Conservation (phyloP, 2,329 filamentous ascomycete genomes). For the Cytospora schulzeri region DNA sequence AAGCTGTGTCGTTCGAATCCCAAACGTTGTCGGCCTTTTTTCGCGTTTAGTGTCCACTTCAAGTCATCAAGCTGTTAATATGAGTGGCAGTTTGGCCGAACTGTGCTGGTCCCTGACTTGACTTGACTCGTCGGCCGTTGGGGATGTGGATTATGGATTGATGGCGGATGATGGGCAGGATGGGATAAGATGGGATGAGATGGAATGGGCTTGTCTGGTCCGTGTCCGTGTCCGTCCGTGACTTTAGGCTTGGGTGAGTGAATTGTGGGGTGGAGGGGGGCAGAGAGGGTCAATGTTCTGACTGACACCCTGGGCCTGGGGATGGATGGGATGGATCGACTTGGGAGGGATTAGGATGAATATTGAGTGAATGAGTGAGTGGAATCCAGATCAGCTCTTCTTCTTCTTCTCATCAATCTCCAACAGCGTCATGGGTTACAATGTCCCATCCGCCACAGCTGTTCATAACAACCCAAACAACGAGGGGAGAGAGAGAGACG, state of each 20-base stretch:
- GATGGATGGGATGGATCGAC: too few species aligned
- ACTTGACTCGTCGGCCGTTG: background rate
- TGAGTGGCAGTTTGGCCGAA: background rate
- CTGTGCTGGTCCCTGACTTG: background rate
- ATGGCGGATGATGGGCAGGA: too few species aligned
- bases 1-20: constrained; percentile 2
- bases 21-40: background rate
- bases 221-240: background rate
- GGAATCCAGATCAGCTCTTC: background rate
- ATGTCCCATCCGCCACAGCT: background rate
- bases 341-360: too few species aligned
- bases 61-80: background rate
- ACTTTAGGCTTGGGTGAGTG: background rate
- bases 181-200: background rate
- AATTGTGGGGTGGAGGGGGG: background rate
- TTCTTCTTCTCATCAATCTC: background rate
- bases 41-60: background rate
- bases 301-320: too few species aligned
- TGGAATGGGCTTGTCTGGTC: background rate
- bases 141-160: too few species aligned
- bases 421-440: background rate
- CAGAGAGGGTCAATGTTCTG: background rate
- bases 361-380: background rate
- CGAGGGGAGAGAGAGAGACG: background rate
- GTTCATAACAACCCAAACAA: background rate